A percentile compares a stretch with the other conserved stretches of the same genome.
These are phyloP conservation scores for Boletellus ananas DNA, from an alignment of 768 basidiomycete species.

Conservation along the genomic window DNA sequence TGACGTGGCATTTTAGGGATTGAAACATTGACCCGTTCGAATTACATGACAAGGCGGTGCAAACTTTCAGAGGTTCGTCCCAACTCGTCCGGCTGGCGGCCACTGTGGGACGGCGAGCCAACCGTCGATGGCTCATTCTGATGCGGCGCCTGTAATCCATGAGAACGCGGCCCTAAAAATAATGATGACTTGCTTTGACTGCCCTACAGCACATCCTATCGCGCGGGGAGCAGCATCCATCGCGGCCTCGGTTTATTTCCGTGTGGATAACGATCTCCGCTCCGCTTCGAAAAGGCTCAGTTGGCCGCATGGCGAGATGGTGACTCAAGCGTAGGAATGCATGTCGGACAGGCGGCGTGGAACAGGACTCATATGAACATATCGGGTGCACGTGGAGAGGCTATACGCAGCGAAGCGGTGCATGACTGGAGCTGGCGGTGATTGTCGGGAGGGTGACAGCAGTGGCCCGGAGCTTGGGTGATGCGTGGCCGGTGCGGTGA, in stretches of 20 bases:
- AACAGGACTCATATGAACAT: conserved; percentile 2
- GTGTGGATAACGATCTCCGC: neutral
- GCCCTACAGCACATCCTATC: neutral
- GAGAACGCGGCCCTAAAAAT: too few species aligned
- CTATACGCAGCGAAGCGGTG: conserved; percentile 7
- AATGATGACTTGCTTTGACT: too few species aligned
- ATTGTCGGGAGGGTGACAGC: conserved; percentile 15
- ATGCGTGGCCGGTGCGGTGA: neutral
- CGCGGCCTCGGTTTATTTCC: neutral
- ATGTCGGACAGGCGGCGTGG: too few species aligned
- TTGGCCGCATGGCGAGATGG: conserved; percentile 3
- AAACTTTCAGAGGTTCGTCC: too few species aligned
- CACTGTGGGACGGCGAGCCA: too few species aligned
- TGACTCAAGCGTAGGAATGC: neutral
- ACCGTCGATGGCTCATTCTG: neutral
- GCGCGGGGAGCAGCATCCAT: too few species aligned
- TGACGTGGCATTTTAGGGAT: neutral
- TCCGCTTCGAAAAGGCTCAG: neutral
- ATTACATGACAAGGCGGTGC: too few species aligned
- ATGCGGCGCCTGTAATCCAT: neutral
- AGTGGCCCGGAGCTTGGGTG: neutral
- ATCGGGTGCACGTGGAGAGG: conserved; percentile 1
- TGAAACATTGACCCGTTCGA: neutral
- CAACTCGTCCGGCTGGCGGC: too few species aligned
- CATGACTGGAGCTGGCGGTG: neutral